Conservation (phyloP, 2,329 filamentous ascomycete species). For the Albophoma yamanashiensis region DNA sequence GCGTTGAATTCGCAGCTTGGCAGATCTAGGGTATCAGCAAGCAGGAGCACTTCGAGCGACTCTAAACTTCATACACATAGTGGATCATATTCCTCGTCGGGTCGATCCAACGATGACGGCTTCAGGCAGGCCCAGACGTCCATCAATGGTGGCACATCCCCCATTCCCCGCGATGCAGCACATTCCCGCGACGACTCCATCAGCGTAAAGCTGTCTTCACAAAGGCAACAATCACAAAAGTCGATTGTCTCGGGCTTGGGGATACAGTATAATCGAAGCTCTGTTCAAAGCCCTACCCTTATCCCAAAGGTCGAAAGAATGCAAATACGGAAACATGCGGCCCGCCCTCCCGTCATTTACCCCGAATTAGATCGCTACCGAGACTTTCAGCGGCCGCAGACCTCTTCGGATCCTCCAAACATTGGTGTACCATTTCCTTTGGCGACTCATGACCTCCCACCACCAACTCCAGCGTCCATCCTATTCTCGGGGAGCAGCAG, state of each 20-base stretch:
- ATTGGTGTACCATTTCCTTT: slow-evolving; percentile 44
- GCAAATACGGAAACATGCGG: slow-evolving; percentile 25
- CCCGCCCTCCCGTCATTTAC: slow-evolving; percentile 37
- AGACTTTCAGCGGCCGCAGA: slow-evolving; percentile 27
- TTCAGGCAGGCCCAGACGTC: not conserved
- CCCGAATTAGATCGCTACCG: slow-evolving; percentile 54
- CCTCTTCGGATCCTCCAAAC: slow-evolving; percentile 20
- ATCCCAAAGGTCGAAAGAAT: slow-evolving; percentile 29
- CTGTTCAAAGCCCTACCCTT: slow-evolving; percentile 33
- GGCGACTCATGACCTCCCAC: slow-evolving; percentile 54
- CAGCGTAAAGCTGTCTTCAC: slow-evolving; percentile 24
- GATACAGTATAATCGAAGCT: slow-evolving; percentile 27
- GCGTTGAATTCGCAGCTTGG: slow-evolving; percentile 29
- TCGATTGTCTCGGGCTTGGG: slow-evolving; percentile 22
- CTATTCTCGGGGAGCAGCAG: slow-evolving; percentile 49
- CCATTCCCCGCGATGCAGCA: slow-evolving; percentile 11
- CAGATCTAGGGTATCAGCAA: slow-evolving; percentile 29
- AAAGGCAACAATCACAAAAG: slow-evolving; percentile 25
- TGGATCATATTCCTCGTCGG: slow-evolving; percentile 21
- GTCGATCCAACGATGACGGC: slow-evolving; percentile 19
- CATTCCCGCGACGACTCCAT: slow-evolving; percentile 21
- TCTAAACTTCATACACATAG: slow-evolving; percentile 19
- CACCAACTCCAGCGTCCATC: slow-evolving; percentile 44
- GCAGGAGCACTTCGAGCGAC: slow-evolving; percentile 19
- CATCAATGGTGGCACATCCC: slow-evolving; percentile 30